Base-by-base conservation (phyloP, 2,329 filamentous ascomycete genomes). In the Karstenula rhodostoma region DNA sequence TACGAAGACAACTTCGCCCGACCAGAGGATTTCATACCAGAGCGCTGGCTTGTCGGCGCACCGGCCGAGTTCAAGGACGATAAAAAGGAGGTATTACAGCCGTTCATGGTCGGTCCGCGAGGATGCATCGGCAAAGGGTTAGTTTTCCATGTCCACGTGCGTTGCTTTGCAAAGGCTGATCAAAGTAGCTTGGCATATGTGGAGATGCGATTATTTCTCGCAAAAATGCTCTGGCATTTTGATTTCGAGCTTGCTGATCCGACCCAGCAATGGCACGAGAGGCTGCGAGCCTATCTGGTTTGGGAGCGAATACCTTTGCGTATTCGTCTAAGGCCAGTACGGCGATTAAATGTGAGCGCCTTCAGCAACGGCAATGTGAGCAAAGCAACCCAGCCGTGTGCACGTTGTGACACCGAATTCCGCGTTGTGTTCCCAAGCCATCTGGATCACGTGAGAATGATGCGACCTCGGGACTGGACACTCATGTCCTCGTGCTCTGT, bases 41-140 rank as follows among this genome's bases (percentile, higher is more conserved):
- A 49, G 27, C 25, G 46, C 17, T 49, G 46, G 46, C 46, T 49
- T 7, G 27, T n/a, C 27, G 10, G 32, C 29, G 25, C 46, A 8
- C 47, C 47, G 27, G 25, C 15, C 4, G 44, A 47, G 23, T 49
- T 49, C 47, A 32, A 19, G 47, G 10, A 32, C 17, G 47, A 49
- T 19, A 32, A 33, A 13, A 15, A 17, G 17, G 47, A 49, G 9
- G 25, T 32, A 1, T 12, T 49, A 10, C 25, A 51, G n/a, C 32
- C 48, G 29, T 51, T 51, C 33, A 37, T 25, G 29, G 48, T 51
- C 12, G 32, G 48, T 22, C 48, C 48, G n/a, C 29, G 48, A 35
- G 33, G 33, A 5, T 51, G 48, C 48, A 51, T 51, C 6, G 48
- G 48, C 5, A 37, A 37, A 40, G n/a, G 33, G 48, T 51, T 19